A percentile compares a stretch with the other conserved stretches of the same genome.
These are phyloP conservation scores for Sordariomycetes sp. DNA, from an alignment of 2,329 filamentous ascomycete species.

Conservation along the genomic window DNA sequence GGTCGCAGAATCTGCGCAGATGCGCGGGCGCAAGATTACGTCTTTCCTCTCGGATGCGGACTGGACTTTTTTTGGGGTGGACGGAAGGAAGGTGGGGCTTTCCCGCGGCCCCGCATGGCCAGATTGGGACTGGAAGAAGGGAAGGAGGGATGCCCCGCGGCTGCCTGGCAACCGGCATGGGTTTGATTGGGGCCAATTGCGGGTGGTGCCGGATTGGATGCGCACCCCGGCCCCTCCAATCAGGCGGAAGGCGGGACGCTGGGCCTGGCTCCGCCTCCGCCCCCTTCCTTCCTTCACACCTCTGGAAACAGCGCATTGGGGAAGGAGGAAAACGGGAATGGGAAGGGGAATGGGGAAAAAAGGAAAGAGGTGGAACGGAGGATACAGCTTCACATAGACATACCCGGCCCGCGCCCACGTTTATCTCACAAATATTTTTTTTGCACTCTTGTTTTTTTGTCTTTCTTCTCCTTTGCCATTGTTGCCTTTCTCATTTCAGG, in stretches of 20 bases:
- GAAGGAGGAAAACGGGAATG: not conserved
- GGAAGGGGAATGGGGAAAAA: not conserved
- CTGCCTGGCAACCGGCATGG: not conserved
- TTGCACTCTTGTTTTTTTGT: not conserved
- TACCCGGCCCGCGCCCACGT: conserved; percentile 4
- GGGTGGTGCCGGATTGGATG: too few species aligned
- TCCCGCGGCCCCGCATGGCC: not conserved
- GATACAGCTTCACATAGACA: not conserved
- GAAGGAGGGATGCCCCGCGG: not conserved
- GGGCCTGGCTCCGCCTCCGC: not conserved
- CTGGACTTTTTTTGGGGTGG: not conserved
- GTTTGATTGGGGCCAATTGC: too few species aligned
- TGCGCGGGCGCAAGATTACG: too few species aligned
- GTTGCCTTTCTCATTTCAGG: conserved; percentile 1
- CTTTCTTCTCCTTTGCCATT: not conserved
- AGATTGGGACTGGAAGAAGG: not conserved
- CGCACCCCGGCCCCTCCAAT: not conserved
- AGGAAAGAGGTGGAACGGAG: not conserved
- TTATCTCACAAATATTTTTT: not conserved
- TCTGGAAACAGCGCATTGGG: not conserved
- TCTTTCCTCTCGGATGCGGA: too few species aligned
- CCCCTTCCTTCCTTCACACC: too few species aligned
- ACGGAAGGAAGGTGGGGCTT: not conserved
- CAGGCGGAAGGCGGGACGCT: not conserved
- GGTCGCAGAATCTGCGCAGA: too few species aligned